These are phyloP conservation scores for Sarocladium kiliense DNA, from an alignment of 2,329 filamentous ascomycete genomes.

Conservation along the genomic window DNA sequence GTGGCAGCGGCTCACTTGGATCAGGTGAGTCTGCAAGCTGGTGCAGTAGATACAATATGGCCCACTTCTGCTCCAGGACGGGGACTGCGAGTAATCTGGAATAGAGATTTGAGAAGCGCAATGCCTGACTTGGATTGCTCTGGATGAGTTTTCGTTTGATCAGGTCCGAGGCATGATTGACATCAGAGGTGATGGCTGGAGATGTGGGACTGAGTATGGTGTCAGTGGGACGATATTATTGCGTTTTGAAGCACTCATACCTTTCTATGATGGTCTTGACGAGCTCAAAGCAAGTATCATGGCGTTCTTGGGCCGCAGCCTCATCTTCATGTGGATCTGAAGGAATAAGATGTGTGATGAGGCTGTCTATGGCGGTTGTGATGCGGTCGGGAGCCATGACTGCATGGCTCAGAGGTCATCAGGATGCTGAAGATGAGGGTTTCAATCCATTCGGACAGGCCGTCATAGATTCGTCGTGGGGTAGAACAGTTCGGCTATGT, in stretches of 20 bases:
- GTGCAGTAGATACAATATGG: slow-evolving; percentile 86
- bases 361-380: slow-evolving; percentile 71
- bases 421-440: background rate
- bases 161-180: slow-evolving; percentile 87
- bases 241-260: slow-evolving; percentile 23
- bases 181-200: slow-evolving; percentile 59
- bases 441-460: background rate
- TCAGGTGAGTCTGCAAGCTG: slow-evolving; percentile 68
- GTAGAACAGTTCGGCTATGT: too few species aligned
- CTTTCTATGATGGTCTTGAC: slow-evolving; percentile 47
- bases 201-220: slow-evolving; percentile 37
- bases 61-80: slow-evolving; percentile 93
- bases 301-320: slow-evolving; percentile 61
- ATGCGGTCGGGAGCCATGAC: slow-evolving; percentile 62
- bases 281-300: slow-evolving; percentile 55
- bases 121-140: slow-evolving; percentile 70
- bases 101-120: slow-evolving; percentile 87
- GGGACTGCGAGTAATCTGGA: slow-evolving; percentile 84
- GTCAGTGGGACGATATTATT: slow-evolving; percentile 6
- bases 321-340: slow-evolving; percentile 61
- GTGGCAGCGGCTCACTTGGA: slow-evolving; percentile 45
- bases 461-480: too few species aligned
- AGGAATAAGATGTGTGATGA: slow-evolving; percentile 71
- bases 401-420: slow-evolving; percentile 15
- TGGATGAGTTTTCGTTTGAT: slow-evolving; percentile 85